A percentile compares a stretch with the other conserved stretches of the same genome.
Evolutionary conservation across 108 stramenopile genomes (phyloP).

Genomic region (Chaetoceros muelleri): DNA sequence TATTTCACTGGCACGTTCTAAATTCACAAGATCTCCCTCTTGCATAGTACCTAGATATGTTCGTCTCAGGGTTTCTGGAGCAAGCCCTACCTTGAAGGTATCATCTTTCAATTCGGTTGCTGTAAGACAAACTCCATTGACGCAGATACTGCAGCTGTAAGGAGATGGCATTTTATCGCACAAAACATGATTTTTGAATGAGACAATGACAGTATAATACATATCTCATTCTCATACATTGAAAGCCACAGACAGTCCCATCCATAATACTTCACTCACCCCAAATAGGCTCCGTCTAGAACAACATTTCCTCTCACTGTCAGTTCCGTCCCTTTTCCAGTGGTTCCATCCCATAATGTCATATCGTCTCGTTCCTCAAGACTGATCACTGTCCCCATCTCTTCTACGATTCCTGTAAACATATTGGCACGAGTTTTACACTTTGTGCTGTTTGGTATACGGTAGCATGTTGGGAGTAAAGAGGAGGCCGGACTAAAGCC

Average conservation of each 20-base stretch:
- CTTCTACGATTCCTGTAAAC: constrained; percentile 99
- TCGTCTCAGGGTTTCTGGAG: constrained; percentile 87
- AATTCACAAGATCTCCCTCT: constrained; percentile 68
- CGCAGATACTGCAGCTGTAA: constrained; percentile 86
- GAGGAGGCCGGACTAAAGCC: no score
- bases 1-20: constrained; percentile 88
- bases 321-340: constrained; percentile 73
- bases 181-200: no score
- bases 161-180: neutral
- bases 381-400: constrained; percentile 87
- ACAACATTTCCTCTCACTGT: constrained; percentile 59
- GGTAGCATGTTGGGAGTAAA: no score
- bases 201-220: no score
- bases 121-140: constrained; percentile 98
- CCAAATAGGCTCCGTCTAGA: constrained; percentile 88
- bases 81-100: constrained; percentile 79
- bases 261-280: constrained; percentile 41
- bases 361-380: constrained; percentile 73
- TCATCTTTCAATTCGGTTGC: constrained; percentile 63
- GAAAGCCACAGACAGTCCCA: no score
- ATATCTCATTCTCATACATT: no score
- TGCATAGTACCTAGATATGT: constrained; percentile 67
- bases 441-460: no score
- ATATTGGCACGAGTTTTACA: no score
- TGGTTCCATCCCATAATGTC: constrained; percentile 88